Percentiles rank a stretch among this genome's conserved stretches.
Conservation (phyloP, 345 rosid species). For the Zanthoxylum bungeanum region DNA sequence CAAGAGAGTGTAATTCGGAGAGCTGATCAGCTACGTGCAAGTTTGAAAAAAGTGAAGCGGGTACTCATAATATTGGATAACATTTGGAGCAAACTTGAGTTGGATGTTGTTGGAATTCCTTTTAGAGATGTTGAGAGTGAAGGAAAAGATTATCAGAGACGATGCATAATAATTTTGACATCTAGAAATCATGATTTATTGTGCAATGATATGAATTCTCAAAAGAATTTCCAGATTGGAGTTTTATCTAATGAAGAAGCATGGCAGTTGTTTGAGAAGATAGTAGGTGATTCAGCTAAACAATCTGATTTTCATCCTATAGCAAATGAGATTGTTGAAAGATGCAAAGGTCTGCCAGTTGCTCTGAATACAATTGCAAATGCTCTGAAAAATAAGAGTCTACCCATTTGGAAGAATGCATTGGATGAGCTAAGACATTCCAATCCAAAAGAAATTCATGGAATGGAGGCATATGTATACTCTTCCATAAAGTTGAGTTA, state of each 20-base stretch:
- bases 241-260: constrained; percentile 6
- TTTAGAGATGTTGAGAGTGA: not conserved
- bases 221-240: not conserved
- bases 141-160: not conserved
- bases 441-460: too few relatives aligned
- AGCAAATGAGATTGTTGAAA: too few relatives aligned
- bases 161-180: constrained; percentile 29
- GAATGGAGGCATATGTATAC: too few relatives aligned
- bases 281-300: not conserved
- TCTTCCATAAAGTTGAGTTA: too few relatives aligned
- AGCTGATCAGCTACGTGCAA: not conserved
- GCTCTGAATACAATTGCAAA: too few relatives aligned
- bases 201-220: constrained; percentile 3
- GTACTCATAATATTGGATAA: not conserved
- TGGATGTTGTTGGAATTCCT: not conserved
- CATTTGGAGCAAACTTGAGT: not conserved
- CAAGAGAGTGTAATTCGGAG: not conserved
- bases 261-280: not conserved
- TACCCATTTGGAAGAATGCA: too few relatives aligned
- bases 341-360: too few relatives aligned
- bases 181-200: constrained; percentile 15
- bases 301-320: too few relatives aligned
- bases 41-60: constrained; percentile 2
- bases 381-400: too few relatives aligned
- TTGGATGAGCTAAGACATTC: too few relatives aligned